Base-by-base conservation (phyloP, 768 basidiomycete genomes). In the Saitozyma sp. region DNA sequence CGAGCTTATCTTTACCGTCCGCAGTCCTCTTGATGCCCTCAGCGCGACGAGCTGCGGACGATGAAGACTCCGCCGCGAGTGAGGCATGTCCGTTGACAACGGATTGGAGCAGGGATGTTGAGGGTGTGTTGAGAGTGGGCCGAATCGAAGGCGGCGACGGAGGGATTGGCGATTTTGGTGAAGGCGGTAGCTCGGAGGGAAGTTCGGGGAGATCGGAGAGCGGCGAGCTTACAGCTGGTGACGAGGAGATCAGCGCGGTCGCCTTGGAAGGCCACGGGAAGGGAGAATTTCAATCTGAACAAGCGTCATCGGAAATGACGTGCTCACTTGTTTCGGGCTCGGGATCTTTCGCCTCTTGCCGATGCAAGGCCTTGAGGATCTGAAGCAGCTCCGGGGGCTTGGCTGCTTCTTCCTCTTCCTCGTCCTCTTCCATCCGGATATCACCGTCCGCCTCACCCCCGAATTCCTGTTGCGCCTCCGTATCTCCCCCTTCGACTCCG, bases 191-290 rank as follows among this genome's bases (percentile, higher is more conserved):
- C 42, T 63, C 53, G 17, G 38, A 53, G 7, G 71, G 71, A 16
- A 73, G 56, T 50, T 68, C 66, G 1, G 71, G 71, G 8, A 74
- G 48, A 37, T 61, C 56, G 4, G 68, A 67, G 8, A 68, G 59
- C 20, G 73, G 68, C 8, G 70, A 68, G 20, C 66, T 64, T 14
- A 38, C 37, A 5, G 62, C 70, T 74, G 42, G 13, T 16, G 7
- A 16, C 7, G 46, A 42, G 46, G 43, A 14, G n/a, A 53, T 63
- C 19, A 50, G 53, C 42, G 9, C 37, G 8, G 40, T 13, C 16
- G 20, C 56, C 56, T 39, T 29, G n/a, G 42, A 14, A n/a, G 49
- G 14, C 17, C 6, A 5, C 49, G 9, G 49, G 17, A 6, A 6
- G 49, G 10, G 49, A 50, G 49, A 50, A 5, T 48, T 48, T 48